Conservation (phyloP, 768 basidiomycete genomes). For the Trichaptum fuscoviolaceum region DNA sequence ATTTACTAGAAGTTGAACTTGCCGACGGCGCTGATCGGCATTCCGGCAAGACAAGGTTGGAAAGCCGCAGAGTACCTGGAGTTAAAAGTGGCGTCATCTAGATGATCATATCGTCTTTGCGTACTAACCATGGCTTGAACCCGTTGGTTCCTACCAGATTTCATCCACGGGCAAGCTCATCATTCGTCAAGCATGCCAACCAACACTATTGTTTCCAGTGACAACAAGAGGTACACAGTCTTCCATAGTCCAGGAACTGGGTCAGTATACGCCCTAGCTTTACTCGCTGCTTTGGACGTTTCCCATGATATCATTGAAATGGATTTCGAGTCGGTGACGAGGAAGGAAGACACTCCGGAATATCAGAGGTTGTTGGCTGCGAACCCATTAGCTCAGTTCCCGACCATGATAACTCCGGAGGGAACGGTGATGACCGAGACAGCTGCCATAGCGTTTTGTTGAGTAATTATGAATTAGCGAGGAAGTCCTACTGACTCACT, state of each 20-base stretch:
- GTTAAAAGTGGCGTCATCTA: too few species aligned
- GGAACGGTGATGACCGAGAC: constrained; percentile 8
- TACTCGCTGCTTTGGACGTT: neutral
- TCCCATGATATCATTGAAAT: neutral
- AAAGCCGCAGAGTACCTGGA: too few species aligned
- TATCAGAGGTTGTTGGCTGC: neutral
- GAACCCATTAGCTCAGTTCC: constrained; percentile 11
- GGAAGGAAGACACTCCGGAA: neutral
- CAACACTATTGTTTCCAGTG: too few species aligned
- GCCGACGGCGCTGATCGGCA: too few species aligned
- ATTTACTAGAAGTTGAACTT: too few species aligned
- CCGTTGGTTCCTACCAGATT: too few species aligned
- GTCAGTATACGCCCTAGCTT: neutral
- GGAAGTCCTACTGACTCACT: neutral
- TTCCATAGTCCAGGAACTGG: constrained; percentile 1
- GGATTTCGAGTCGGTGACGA: neutral
- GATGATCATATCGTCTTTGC: too few species aligned
- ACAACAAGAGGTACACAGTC: neutral
- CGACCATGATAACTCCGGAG: constrained; percentile 8
- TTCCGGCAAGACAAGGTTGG: too few species aligned
- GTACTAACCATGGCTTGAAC: too few species aligned
- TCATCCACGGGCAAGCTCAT: too few species aligned
- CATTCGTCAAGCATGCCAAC: too few species aligned
- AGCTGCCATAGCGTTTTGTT: constrained; percentile 2
- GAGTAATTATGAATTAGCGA: neutral